phyloP scores from a whole-genome alignment of 2,329 filamentous ascomycete genomes.

The Lachnellula hyalina region DNA sequence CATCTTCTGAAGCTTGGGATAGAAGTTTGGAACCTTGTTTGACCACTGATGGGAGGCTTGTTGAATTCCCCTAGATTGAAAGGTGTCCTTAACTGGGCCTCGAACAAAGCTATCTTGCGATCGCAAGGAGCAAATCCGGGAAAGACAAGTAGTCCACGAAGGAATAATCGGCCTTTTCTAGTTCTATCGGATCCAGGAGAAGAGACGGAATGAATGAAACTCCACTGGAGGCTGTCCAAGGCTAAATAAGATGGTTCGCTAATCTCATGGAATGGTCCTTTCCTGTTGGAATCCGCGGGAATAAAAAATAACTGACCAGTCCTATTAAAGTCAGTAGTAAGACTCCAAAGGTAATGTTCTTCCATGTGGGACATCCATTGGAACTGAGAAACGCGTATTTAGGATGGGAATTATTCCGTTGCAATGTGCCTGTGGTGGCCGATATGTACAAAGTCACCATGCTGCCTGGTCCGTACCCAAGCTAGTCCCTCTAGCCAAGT shows the following conservation, averaged over 20 bases:
- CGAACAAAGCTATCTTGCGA: too few relatives aligned
- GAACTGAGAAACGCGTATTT: slow-evolving; percentile 1
- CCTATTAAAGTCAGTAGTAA: neutral
- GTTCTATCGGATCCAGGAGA: neutral
- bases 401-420: slow-evolving; percentile 14
- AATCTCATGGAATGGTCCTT: neutral
- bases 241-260: neutral
- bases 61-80: too few relatives aligned
- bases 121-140: too few relatives aligned
- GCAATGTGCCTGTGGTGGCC: slow-evolving; percentile 8
- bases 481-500: slow-evolving; percentile 11
- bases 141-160: too few relatives aligned
- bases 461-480: slow-evolving; percentile 22
- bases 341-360: neutral
- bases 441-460: slow-evolving; percentile 22
- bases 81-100: too few relatives aligned
- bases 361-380: slow-evolving; percentile 2
- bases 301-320: neutral
- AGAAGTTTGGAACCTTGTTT: too few relatives aligned
- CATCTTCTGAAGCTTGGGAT: too few relatives aligned
- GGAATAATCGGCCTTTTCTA: too few relatives aligned
- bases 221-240: neutral
- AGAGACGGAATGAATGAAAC: neutral
- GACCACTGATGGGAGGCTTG: too few relatives aligned
- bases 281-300: neutral